phyloP scores from a whole-genome alignment of 306 rosid species.

The Trichosanthes truncata region DNA sequence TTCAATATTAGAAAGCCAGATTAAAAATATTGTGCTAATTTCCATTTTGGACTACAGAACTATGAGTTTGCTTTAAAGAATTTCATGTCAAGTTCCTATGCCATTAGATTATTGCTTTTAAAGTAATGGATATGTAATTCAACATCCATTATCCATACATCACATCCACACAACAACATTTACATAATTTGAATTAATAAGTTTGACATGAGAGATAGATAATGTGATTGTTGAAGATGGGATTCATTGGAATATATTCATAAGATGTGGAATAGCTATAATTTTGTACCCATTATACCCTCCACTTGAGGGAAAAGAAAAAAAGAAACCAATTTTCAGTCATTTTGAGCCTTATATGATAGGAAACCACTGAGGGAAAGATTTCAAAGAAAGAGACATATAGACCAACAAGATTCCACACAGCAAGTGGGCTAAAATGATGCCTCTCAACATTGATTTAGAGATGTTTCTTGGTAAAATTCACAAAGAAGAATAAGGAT shows the following conservation, averaged over 20 bases:
- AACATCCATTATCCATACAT: neutral
- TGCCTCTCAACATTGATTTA: neutral
- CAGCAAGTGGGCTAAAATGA: neutral
- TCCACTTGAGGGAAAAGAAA: neutral
- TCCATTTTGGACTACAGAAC: no score
- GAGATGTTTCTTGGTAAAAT: neutral
- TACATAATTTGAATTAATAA: neutral
- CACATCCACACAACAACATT: neutral
- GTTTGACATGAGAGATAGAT: neutral
- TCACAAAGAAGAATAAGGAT: neutral
- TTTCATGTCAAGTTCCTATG: neutral
- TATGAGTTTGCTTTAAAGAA: neutral
- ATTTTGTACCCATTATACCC: neutral
- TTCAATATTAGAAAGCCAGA: no score
- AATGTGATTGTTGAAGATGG: neutral
- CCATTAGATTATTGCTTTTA: neutral
- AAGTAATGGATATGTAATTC: neutral
- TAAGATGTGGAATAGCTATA: neutral
- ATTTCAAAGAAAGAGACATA: neutral
- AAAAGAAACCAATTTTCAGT: neutral
- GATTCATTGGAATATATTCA: neutral
- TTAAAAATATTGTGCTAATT: no score
- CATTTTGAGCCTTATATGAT: neutral
- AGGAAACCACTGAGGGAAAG: neutral
- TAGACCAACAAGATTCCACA: neutral